A percentile compares a stretch with the other conserved stretches of the same genome.
Evolutionary conservation across 2,329 filamentous ascomycete genomes (phyloP).

Genomic region (Colletotrichum spaethianum): DNA sequence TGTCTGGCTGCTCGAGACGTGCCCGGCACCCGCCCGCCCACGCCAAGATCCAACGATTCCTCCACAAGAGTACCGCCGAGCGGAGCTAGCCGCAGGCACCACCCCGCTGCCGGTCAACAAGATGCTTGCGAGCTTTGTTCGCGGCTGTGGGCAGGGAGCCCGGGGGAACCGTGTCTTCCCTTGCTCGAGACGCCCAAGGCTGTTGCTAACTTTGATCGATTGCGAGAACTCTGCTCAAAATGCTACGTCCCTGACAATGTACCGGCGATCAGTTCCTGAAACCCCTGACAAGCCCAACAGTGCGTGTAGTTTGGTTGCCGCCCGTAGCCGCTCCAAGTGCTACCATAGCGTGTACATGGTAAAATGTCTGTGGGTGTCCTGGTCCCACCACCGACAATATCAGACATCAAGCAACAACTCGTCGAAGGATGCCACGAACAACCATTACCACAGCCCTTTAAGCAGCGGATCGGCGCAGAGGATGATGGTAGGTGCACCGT

Average conservation of each 20-base stretch:
- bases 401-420: not conserved
- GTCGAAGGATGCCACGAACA: not conserved
- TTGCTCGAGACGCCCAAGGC: not conserved
- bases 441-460: not conserved
- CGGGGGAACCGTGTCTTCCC: constrained; percentile 1
- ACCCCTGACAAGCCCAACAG: constrained; percentile 9
- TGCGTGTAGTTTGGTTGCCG: not conserved
- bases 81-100: constrained; percentile 36
- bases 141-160: constrained; percentile 2
- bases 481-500: not conserved
- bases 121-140: constrained; percentile 27
- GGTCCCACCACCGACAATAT: too few species aligned
- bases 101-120: constrained; percentile 31
- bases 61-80: constrained; percentile 29
- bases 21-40: constrained; percentile 32
- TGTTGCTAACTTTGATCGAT: not conserved
- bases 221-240: constrained; percentile 12
- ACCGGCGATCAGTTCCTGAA: constrained; percentile 1
- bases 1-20: constrained; percentile 24
- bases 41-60: constrained; percentile 31
- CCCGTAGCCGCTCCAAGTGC: not conserved
- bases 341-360: not conserved
- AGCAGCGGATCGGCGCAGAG: not conserved
- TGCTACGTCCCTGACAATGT: constrained; percentile 21
- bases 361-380: not conserved